Evolutionary conservation across 352 stramenopile species (phyloP).

Genomic region (Phytopythium aichiense): DNA sequence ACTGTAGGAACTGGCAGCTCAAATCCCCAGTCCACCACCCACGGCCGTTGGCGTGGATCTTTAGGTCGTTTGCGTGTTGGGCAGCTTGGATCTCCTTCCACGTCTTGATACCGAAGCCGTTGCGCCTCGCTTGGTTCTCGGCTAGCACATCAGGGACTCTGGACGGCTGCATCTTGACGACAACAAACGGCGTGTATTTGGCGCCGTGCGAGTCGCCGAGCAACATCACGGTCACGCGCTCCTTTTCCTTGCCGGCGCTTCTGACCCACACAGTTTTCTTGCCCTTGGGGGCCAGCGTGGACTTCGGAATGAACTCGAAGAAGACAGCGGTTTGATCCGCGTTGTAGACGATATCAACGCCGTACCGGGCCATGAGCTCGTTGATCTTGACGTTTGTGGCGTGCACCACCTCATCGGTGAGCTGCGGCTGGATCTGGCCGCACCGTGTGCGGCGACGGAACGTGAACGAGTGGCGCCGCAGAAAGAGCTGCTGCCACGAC

Average conservation of each 20-base stretch:
- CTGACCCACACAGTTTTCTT: conserved; percentile 19
- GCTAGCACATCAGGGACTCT: background rate
- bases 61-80: background rate
- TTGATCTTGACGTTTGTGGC: no score
- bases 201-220: conserved; percentile 13
- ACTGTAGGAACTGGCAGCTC: conserved; percentile 9
- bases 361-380: no score
- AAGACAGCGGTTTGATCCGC: conserved; percentile 8
- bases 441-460: no score
- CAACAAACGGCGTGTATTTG: conserved; percentile 10
- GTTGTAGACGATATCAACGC: no score
- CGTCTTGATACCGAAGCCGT: background rate
- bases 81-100: background rate
- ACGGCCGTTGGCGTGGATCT: conserved; percentile 11
- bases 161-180: background rate
- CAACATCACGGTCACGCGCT: conserved; percentile 19
- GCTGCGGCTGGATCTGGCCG: no score
- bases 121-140: background rate
- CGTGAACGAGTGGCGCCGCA: no score
- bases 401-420: no score
- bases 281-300: conserved; percentile 11
- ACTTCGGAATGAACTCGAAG: conserved; percentile 17
- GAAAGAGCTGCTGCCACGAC: no score
- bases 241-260: conserved; percentile 13
- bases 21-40: conserved; percentile 14